Evolutionary conservation across 2,329 filamentous ascomycete species (phyloP).

Genomic region (Dactylella cylindrospora): DNA sequence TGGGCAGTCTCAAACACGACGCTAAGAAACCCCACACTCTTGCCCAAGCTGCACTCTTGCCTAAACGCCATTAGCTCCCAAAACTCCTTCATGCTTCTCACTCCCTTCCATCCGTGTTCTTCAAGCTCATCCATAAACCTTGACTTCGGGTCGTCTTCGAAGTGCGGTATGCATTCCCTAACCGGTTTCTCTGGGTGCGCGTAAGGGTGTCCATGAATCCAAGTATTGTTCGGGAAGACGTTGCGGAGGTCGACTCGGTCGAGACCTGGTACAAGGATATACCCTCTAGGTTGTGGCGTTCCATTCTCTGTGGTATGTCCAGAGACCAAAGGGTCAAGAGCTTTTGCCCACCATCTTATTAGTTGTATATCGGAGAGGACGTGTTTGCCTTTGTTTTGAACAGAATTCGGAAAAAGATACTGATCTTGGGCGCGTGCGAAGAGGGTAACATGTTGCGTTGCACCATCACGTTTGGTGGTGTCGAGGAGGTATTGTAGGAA

Average conservation of each 20-base stretch:
- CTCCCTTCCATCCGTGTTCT: constrained; percentile 75
- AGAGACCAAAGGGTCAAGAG: constrained; percentile 69
- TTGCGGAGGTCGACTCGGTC: constrained; percentile 77
- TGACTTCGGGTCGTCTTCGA: constrained; percentile 93
- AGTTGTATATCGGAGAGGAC: constrained; percentile 86
- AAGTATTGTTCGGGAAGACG: constrained; percentile 68
- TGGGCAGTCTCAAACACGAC: constrained; percentile 70
- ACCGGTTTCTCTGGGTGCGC: constrained; percentile 51
- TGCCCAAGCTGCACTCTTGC: constrained; percentile 90
- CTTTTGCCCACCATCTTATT: constrained; percentile 93
- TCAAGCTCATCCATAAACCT: constrained; percentile 87
- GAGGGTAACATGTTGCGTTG: constrained; percentile 74
- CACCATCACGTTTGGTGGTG: constrained; percentile 64
- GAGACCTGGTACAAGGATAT: constrained; percentile 82
- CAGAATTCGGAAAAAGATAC: constrained; percentile 90
- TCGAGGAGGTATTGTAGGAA: constrained; percentile 76
- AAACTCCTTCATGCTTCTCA: constrained; percentile 83
- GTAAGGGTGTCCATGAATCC: constrained; percentile 73
- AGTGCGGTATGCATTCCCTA: constrained; percentile 71
- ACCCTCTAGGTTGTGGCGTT: constrained; percentile 59
- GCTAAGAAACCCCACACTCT: constrained; percentile 94
- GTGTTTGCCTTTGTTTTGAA: constrained; percentile 82
- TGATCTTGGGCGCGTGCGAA: constrained; percentile 91
- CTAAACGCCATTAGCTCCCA: constrained; percentile 98
- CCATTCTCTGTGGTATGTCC: constrained; percentile 54